phyloP scores from a whole-genome alignment of 2,329 filamentous ascomycete genomes.

The Cladophialophora exuberans region DNA sequence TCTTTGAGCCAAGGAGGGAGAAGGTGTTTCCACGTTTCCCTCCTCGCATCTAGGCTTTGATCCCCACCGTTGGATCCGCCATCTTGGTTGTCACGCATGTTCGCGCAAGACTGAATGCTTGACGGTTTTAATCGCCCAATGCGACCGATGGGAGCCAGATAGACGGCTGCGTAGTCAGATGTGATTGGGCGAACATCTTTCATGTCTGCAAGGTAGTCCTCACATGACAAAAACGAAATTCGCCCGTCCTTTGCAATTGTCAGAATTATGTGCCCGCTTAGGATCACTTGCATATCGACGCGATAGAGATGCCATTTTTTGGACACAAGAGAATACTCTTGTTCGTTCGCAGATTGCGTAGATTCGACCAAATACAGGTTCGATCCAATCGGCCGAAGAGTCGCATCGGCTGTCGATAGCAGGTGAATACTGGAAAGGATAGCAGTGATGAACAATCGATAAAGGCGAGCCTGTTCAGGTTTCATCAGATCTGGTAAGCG shows the following conservation, averaged over 20 bases:
- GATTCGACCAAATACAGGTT: constrained; percentile 26
- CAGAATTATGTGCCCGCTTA: constrained; percentile 30
- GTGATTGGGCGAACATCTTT: background rate
- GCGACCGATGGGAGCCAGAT: constrained; percentile 24
- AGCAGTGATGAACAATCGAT: constrained; percentile 32
- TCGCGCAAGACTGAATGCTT: background rate
- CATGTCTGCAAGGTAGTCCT: background rate
- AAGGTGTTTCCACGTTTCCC: constrained; percentile 21
- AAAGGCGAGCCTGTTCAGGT: constrained; percentile 27
- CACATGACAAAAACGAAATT: constrained; percentile 15
- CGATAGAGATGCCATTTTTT: constrained; percentile 23
- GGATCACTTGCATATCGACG: constrained; percentile 30
- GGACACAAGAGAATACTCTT: constrained; percentile 1
- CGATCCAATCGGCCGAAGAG: constrained; percentile 20
- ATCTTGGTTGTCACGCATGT: background rate
- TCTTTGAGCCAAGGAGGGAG: constrained; percentile 26
- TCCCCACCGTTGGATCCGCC: background rate
- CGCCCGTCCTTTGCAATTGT: constrained; percentile 19
- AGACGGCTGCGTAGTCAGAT: constrained; percentile 1
- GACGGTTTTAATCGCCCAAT: constrained; percentile 11
- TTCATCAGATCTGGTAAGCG: constrained; percentile 32
- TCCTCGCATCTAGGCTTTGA: constrained; percentile 1
- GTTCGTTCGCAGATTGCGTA: constrained; percentile 1
- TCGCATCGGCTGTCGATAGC: constrained; percentile 18
- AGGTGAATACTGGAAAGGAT: constrained; percentile 31